These are phyloP conservation scores for Martensiomyces pterosporus DNA, from an alignment of 192 early-diverging fungal species.

Conservation along the genomic window DNA sequence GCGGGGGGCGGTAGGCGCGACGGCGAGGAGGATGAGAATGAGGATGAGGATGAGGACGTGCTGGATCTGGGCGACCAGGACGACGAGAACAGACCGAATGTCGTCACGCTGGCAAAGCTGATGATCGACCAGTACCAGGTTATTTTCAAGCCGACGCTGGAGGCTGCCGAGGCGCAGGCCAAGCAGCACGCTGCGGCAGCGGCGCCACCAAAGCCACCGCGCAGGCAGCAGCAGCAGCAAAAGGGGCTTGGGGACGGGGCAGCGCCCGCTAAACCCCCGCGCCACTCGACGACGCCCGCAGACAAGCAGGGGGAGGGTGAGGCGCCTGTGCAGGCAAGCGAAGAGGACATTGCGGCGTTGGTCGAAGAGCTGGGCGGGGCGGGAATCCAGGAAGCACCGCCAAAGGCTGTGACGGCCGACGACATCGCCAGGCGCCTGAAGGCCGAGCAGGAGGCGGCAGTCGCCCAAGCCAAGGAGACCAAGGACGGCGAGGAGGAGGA, in stretches of 20 bases:
- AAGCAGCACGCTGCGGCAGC: constrained; percentile 16
- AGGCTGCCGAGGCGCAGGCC: constrained; percentile 40
- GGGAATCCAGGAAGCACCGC: neutral
- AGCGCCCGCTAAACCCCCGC: neutral
- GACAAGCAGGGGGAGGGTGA: neutral
- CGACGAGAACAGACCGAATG: constrained; percentile 41
- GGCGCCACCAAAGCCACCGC: constrained; percentile 38
- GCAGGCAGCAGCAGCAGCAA: constrained; percentile 3
- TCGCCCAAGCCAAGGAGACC: neutral
- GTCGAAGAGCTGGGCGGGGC: constrained; percentile 30
- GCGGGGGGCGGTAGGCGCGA: constrained; percentile 7
- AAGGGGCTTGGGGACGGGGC: neutral
- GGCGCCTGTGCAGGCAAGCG: constrained; percentile 24
- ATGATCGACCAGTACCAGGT: constrained; percentile 50
- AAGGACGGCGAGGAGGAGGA: neutral
- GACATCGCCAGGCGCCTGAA: constrained; percentile 39
- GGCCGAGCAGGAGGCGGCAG: constrained; percentile 31
- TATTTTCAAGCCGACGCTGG: constrained; percentile 45
- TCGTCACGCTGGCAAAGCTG: constrained; percentile 38
- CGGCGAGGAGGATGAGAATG: constrained; percentile 5
- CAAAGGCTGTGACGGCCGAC: constrained; percentile 27
- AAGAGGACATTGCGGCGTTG: constrained; percentile 45
- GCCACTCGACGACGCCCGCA: neutral
- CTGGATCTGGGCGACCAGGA: constrained; percentile 15
- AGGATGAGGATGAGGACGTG: constrained; percentile 28